Conservation (phyloP, 495 filamentous ascomycete genomes). For the Lasiosphaeris hirsuta region DNA sequence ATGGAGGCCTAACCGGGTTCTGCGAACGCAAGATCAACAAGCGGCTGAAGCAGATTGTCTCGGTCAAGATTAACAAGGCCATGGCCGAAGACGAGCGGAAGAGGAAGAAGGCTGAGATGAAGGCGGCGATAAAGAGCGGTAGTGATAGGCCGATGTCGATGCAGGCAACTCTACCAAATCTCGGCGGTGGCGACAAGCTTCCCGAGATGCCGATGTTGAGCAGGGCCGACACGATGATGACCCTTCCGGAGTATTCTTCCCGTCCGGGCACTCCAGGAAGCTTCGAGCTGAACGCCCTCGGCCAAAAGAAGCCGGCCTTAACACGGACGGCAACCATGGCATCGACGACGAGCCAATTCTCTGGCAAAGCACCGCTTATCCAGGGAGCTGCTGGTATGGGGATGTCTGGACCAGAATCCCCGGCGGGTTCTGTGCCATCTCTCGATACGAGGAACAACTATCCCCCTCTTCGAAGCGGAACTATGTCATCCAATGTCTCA, state of each 20-base stretch:
- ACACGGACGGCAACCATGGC: constrained; percentile 36
- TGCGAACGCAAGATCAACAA: constrained; percentile 86
- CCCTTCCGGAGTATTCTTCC: constrained; percentile 59
- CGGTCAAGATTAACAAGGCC: constrained; percentile 78
- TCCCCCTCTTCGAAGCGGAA: constrained; percentile 34
- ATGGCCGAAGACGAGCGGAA: constrained; percentile 66
- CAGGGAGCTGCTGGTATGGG: constrained; percentile 57
- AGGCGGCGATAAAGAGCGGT: constrained; percentile 53
- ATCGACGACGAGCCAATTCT: constrained; percentile 34
- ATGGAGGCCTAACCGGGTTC: constrained; percentile 77
- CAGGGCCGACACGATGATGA: constrained; percentile 64
- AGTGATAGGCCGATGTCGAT: constrained; percentile 50
- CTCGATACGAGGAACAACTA: constrained; percentile 31
- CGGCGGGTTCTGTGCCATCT: constrained; percentile 40
- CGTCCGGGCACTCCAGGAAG: constrained; percentile 50
- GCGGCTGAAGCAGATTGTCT: constrained; percentile 75
- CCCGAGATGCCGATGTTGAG: constrained; percentile 58
- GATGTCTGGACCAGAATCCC: constrained; percentile 47
- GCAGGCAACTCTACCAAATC: constrained; percentile 58
- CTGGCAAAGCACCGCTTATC: constrained; percentile 58
- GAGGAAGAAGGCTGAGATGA: constrained; percentile 54
- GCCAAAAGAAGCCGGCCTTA: constrained; percentile 43
- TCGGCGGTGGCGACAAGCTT: constrained; percentile 48
- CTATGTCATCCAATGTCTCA: constrained; percentile 31
- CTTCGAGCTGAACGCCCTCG: constrained; percentile 47